Percentiles rank a stretch among this genome's conserved stretches.
These are phyloP conservation scores for Magnolia kwangsiensis DNA, from an alignment of 164 flowering plant genomes.

Conservation along the genomic window DNA sequence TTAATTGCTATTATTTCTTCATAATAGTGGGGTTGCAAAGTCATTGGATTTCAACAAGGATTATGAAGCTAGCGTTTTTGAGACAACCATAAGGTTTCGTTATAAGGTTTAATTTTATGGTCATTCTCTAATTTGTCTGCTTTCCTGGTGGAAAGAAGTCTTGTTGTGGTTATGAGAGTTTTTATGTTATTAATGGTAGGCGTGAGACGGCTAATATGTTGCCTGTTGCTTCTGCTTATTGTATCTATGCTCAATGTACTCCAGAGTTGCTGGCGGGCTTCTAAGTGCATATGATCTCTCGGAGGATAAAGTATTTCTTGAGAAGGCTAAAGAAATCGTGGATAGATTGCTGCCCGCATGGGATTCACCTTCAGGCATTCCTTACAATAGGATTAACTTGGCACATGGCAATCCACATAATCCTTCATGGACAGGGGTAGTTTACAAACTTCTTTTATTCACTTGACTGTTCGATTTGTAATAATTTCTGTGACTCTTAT, in stretches of 20 bases:
- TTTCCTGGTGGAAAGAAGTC: constrained; percentile 13
- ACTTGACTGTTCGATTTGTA: too few relatives aligned
- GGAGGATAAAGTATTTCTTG: constrained; percentile 79
- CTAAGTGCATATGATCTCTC: constrained; percentile 97
- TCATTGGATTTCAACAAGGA: constrained; percentile 92
- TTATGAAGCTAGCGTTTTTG: constrained; percentile 95
- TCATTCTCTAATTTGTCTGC: constrained; percentile 15
- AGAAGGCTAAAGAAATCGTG: constrained; percentile 90
- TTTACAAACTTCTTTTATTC: constrained; percentile 6
- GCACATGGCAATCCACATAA: constrained; percentile 76
- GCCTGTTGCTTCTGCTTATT: constrained; percentile 3
- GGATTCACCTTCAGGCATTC: constrained; percentile 92
- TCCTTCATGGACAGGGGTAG: constrained; percentile 91
- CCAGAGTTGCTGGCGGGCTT: constrained; percentile 98
- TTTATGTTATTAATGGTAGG: neutral
- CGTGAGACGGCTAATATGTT: neutral
- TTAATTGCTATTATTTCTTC: constrained; percentile 11
- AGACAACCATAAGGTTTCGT: constrained; percentile 99
- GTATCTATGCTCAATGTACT: constrained; percentile 15
- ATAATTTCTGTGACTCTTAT: too few relatives aligned
- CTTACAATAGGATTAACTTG: constrained; percentile 82
- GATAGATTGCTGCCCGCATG: constrained; percentile 97
- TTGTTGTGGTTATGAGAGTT: neutral
- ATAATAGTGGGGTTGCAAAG: constrained; percentile 88
- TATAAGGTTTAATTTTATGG: constrained; percentile 62